Base-by-base conservation (phyloP, 2,329 filamentous ascomycete species). In the Pseudonectria buxi region DNA sequence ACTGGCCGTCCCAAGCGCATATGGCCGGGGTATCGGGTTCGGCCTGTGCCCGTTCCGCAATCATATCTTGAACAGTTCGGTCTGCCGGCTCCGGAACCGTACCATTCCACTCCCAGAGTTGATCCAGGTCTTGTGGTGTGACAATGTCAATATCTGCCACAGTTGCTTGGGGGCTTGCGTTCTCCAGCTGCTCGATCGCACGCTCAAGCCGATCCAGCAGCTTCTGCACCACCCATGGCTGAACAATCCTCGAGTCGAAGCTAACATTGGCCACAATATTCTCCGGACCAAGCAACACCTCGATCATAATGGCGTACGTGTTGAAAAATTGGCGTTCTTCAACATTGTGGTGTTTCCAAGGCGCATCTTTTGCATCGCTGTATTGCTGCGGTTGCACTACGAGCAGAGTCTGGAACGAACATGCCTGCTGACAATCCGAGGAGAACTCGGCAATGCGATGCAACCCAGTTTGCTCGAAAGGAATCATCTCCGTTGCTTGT, bases 361-460 rank as follows among this genome's bases (percentile, higher is more conserved):
- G 18, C 5, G 18, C 18, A 22, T 22, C 18, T 22, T 22, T 9
- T 22, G 5, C 18, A 6, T 22, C 28, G n/a, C n/a, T n/a, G n/a
- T 6, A 10, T 7, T 15, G 13, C 9, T 4, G 10, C 7, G 41
- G 41, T n/a, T 56, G 56, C 4, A 61, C 42, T 2, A 57, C 49
- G 1, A 62, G 33, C 10, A 59, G 33, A 2, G 48, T 58, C 14
- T 51, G 49, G 14, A 61, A 58, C 2, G 37, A 35, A 25, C 50
- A 55, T 7, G 45, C 50, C 3, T 39, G 26, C 2, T 33, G 36
- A 7, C 35, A 33, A 2, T 41, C 45, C 5, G 37, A 3, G 10
- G 36, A 40, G 0, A 46, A 14, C 15, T 37, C 39, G 26, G 45
- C 43, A 18, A 56, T 56, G 5, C 44, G 40, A 10, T 46, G 44